Evolutionary conservation across 257 asterid species (phyloP), one percentile per base, ranked within the genome.

Genomic region (Thymus mandschuricus): DNA sequence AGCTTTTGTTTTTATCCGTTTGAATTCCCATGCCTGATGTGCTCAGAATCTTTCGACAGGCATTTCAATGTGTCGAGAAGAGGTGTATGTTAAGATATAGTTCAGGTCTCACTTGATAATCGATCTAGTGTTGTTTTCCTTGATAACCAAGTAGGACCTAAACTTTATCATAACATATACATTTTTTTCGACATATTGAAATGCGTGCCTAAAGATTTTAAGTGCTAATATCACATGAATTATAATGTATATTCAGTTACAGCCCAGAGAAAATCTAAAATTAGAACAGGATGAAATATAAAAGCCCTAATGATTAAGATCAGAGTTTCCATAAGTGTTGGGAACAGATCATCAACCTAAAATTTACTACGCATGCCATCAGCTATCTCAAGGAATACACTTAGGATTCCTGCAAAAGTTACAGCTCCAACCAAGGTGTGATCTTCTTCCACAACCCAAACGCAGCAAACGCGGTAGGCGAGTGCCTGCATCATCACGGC

Each of bases 401-500:
- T 79, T 70, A 89, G 72, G 62, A 92, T 84, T 49, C 85, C 87
- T 30, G 86, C 85, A 78, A 86, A 85, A 1, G 92, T 89, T 12
- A 92, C 96, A 8, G 65, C 75, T 51, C 98, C 98, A 9, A 87
- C 84, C 74, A 89, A 60, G 29, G 82, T 80, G 43, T 78, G 80
- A 57, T 85, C 95, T 6, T 77, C 86, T 40, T 83, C 87, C 69
- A 88, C 93, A 52, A 92, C 98, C 98, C 97, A 92, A 7, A 88
- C 80, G 4, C 88, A 85, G 61, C 81, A 84, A 10, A 76, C 95
- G 0, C 96, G 90, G 65, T 86, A 90, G 1, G 98, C 83, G 8
- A 92, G 86, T 1, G 92, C 94, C 81, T 92, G 94, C 49, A 92
- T 76, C 95, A 92, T 84, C 79, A 88, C 95, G 2, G 97, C 98